Evolutionary conservation across 768 basidiomycete species (phyloP).

Genomic region (Suillus plorans): DNA sequence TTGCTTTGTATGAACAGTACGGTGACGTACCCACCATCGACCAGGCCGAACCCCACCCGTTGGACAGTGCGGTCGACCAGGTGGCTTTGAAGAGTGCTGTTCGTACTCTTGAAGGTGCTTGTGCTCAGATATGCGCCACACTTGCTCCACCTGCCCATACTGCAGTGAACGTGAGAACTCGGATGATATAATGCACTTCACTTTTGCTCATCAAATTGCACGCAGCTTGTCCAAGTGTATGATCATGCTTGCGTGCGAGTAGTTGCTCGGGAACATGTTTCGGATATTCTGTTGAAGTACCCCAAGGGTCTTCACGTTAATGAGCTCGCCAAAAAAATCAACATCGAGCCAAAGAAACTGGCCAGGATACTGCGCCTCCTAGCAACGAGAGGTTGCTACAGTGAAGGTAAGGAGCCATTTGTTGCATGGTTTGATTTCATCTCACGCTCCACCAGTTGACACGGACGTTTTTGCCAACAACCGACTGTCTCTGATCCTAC

Average conservation of each 20-base stretch:
- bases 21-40: slow-evolving; percentile 36
- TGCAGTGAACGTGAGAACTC: slow-evolving; percentile 28
- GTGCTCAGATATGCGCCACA: slow-evolving; percentile 34
- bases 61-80: slow-evolving; percentile 30
- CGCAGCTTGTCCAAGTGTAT: slow-evolving; percentile 25
- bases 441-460: slow-evolving; percentile 21
- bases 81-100: slow-evolving; percentile 24
- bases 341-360: slow-evolving; percentile 28
- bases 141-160: slow-evolving; percentile 34
- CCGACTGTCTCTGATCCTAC: slow-evolving; percentile 20
- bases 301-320: slow-evolving; percentile 31
- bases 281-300: slow-evolving; percentile 25
- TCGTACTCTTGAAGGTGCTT: slow-evolving; percentile 35
- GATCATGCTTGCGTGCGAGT: slow-evolving; percentile 31
- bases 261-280: slow-evolving; percentile 26
- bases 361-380: slow-evolving; percentile 12
- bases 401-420: slow-evolving; percentile 23
- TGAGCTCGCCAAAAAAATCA: slow-evolving; percentile 23
- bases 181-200: not conserved
- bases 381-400: slow-evolving; percentile 29
- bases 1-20: slow-evolving; percentile 32
- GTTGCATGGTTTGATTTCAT: not conserved
- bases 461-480: slow-evolving; percentile 34
- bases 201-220: not conserved
- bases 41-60: slow-evolving; percentile 31